phyloP scores from a whole-genome alignment of 495 filamentous ascomycete species.

The Clohesyomyces aquaticus region DNA sequence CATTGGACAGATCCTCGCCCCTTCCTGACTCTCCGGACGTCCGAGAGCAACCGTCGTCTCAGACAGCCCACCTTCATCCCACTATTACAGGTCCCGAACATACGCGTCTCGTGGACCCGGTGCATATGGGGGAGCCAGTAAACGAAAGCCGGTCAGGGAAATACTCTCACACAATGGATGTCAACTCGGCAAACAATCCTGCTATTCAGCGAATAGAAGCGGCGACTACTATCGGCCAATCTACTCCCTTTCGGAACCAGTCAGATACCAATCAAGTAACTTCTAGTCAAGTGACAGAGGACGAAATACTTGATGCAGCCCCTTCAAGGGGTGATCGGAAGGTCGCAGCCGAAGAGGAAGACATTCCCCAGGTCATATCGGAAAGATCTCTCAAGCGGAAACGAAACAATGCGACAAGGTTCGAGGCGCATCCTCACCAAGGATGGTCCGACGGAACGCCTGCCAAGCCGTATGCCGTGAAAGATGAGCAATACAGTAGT shows the following conservation, averaged over 20 bases:
- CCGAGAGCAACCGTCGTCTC: too few relatives aligned
- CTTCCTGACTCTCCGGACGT: neutral
- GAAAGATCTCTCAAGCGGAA: conserved; percentile 45
- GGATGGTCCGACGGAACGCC: conserved; percentile 29
- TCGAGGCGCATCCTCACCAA: conserved; percentile 5
- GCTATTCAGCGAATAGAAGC: neutral
- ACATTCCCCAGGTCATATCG: conserved; percentile 43
- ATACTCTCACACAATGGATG: neutral
- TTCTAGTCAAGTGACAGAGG: conserved; percentile 46
- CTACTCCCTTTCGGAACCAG: neutral
- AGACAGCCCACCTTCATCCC: neutral
- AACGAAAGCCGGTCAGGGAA: neutral
- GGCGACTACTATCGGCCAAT: neutral
- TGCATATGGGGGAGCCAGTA: neutral
- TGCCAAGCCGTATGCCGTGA: conserved; percentile 39
- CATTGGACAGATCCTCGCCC: conserved; percentile 17
- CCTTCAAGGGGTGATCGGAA: neutral
- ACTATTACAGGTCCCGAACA: neutral
- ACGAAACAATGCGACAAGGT: neutral
- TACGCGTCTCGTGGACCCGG: neutral
- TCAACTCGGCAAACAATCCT: neutral
- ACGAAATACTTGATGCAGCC: conserved; percentile 19
- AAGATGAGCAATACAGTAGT: conserved; percentile 45
- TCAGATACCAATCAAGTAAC: conserved; percentile 4
- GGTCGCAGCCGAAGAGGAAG: conserved; percentile 26